Evolutionary conservation across 108 stramenopile species (phyloP), one percentile per base, ranked within the genome.

Genomic region (Epithemia pelagica): DNA sequence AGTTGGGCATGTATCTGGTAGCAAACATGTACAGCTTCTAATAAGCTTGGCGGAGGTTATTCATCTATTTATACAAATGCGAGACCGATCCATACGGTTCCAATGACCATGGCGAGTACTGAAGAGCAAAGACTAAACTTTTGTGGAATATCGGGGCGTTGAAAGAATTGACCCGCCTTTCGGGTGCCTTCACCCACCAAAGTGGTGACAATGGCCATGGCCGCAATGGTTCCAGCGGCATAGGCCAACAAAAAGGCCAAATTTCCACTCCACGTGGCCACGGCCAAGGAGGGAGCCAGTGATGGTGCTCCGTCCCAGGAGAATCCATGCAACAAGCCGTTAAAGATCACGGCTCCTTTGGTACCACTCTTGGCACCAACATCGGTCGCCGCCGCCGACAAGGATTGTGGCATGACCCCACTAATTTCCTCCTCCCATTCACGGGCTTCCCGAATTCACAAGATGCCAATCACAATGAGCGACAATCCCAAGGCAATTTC

Each of bases 231-330:
- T 21, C 97, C 97, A 5, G 90, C 66, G 7, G 93, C 92, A 68
- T 98, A 98, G n/a, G 91, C 80, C 22, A 92, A 66, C 24, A 98
- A 77, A 67, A 96, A 98, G 25, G 86, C 78, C 0, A 96, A 53
- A 31, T 87, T 94, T 24, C 93, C 86, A 21, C 74, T 67, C 92
- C 92, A 96, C 19, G 91, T 86, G 8, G 90, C 82, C 28, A 96
- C 85, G 52, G 96, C 97, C 25, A 98, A 62, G 0, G 96, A 91
- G 0, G 95, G 95, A 0, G 97, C 97, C 69, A 98, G 63, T 18
- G 87, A 91, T 15, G 97, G 97, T 0, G 95, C 94, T 22, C 97
- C 97, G 69, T 98, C 97, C 96, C 95, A 96, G 15, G 87, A 89
- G 67, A 98, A 96, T 18, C 97, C 97, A 66, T 97, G 96, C 54